A percentile compares a stretch with the other conserved stretches of the same genome.
Evolutionary conservation across 2,329 filamentous ascomycete species (phyloP).

Genomic region (Fusarium concolor): DNA sequence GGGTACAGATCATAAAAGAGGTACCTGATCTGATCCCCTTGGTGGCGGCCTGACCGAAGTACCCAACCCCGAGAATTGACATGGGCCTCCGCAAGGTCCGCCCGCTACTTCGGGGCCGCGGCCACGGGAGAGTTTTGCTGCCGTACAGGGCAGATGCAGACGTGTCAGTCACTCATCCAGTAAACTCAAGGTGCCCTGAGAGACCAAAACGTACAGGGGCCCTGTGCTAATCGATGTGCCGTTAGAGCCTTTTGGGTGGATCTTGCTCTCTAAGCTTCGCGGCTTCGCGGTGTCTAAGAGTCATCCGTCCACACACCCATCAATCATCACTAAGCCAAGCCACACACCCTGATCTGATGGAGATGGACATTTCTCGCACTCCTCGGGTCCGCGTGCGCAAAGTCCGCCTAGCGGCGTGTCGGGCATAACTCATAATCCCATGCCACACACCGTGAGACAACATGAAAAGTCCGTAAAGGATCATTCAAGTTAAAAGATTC

Average conservation of each 20-base stretch:
- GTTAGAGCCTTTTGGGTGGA: slow-evolving; percentile 22
- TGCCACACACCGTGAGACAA: slow-evolving; percentile 39
- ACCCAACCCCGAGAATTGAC: slow-evolving; percentile 34
- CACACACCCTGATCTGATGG: slow-evolving; percentile 25
- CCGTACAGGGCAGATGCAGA: background rate
- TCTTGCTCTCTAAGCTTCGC: slow-evolving; percentile 30
- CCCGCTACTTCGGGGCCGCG: slow-evolving; percentile 23
- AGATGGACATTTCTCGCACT: slow-evolving; percentile 39
- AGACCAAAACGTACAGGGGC: slow-evolving; percentile 20
- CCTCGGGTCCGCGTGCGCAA: slow-evolving; percentile 50
- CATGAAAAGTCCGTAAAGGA: slow-evolving; percentile 42
- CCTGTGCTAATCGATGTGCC: slow-evolving; percentile 30
- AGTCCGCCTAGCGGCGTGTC: slow-evolving; percentile 48
- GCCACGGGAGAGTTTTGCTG: slow-evolving; percentile 21
- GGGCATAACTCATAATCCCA: slow-evolving; percentile 47
- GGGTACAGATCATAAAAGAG: slow-evolving; percentile 24
- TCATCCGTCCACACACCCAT: slow-evolving; percentile 30
- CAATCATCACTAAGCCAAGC: slow-evolving; percentile 34
- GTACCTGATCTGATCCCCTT: slow-evolving; percentile 23
- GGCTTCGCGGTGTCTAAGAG: slow-evolving; percentile 39
- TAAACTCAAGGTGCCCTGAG: background rate
- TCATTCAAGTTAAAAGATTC: slow-evolving; percentile 47
- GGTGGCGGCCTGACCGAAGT: slow-evolving; percentile 31
- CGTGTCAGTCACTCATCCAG: slow-evolving; percentile 7
- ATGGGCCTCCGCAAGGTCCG: slow-evolving; percentile 20